Conservation (phyloP, 2,329 filamentous ascomycete species). For the Delphinella strobiligena region DNA sequence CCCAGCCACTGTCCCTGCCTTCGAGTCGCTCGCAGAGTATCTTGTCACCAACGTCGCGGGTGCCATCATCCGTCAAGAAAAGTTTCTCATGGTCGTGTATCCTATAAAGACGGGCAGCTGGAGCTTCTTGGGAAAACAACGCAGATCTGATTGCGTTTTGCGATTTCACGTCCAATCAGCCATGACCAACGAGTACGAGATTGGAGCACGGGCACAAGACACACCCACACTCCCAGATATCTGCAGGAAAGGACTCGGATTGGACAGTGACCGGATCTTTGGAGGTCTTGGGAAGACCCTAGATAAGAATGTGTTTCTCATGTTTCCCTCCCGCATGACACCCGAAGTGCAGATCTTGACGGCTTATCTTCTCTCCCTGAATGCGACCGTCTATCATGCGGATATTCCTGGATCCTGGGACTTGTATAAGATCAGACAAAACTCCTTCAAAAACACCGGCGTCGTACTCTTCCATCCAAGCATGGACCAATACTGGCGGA, state of each 20-base stretch:
- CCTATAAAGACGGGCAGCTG: constrained; percentile 16
- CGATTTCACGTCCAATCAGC: constrained; percentile 7
- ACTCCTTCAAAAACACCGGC: constrained; percentile 1
- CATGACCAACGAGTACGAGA: background rate
- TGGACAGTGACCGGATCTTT: constrained; percentile 3
- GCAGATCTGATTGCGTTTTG: constrained; percentile 1
- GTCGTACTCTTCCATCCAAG: constrained; percentile 9
- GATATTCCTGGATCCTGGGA: constrained; percentile 15
- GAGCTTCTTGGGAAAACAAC: constrained; percentile 14
- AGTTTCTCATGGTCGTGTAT: constrained; percentile 15
- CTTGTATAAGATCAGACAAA: constrained; percentile 12
- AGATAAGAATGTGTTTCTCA: constrained; percentile 15
- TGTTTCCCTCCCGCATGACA: constrained; percentile 13
- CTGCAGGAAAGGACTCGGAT: constrained; percentile 1
- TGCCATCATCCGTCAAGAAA: constrained; percentile 10
- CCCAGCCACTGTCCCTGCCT: background rate
- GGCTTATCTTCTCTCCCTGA: constrained; percentile 11
- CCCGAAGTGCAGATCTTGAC: constrained; percentile 14
- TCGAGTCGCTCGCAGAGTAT: constrained; percentile 11
- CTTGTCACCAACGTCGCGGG: constrained; percentile 13
- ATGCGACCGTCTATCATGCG: constrained; percentile 16
- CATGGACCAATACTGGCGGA: constrained; percentile 7
- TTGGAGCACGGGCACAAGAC: no score
- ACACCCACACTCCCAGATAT: constrained; percentile 1
- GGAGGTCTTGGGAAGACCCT: constrained; percentile 4